phyloP scores from a whole-genome alignment of 148 eudicot species.

The Oxyria digyna region DNA sequence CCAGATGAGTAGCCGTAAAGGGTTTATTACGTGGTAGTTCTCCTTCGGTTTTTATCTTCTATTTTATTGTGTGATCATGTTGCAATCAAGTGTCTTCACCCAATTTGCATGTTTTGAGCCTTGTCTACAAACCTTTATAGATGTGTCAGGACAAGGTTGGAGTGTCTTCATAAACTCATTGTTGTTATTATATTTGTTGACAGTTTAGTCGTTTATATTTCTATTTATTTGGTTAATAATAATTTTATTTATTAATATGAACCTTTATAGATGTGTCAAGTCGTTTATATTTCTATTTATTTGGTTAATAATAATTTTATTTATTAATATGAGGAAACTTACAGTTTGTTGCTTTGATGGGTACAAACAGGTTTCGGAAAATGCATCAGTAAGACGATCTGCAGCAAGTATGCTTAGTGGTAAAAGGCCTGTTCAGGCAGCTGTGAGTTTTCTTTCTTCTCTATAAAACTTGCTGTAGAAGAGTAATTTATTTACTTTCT shows the following conservation, averaged over 20 bases:
- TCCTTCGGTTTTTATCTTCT: not conserved
- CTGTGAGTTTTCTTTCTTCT: slow-evolving; percentile 31
- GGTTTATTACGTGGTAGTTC: not conserved
- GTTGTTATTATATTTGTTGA: too few relatives aligned
- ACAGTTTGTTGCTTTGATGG: not conserved
- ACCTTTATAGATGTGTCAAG: too few relatives aligned
- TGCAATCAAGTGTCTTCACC: not conserved
- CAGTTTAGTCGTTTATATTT: not conserved
- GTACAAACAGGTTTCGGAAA: slow-evolving; percentile 46
- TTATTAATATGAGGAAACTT: not conserved
- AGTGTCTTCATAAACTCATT: not conserved
- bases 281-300: not conserved
- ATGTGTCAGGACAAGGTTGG: not conserved
- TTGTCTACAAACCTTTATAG: too few relatives aligned
- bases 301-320: not conserved
- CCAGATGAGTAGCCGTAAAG: not conserved
- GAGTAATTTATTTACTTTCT: slow-evolving; percentile 12
- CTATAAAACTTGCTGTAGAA: slow-evolving; percentile 3
- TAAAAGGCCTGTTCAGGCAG: slow-evolving; percentile 66
- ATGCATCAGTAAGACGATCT: slow-evolving; percentile 49
- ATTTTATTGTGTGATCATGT: not conserved
- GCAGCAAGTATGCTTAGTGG: slow-evolving; percentile 99
- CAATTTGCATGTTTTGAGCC: too few relatives aligned
- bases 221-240: not conserved
- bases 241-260: not conserved